phyloP scores from a whole-genome alignment of 1,284 basidiomycete genomes.

The Vanrija sp. region DNA sequence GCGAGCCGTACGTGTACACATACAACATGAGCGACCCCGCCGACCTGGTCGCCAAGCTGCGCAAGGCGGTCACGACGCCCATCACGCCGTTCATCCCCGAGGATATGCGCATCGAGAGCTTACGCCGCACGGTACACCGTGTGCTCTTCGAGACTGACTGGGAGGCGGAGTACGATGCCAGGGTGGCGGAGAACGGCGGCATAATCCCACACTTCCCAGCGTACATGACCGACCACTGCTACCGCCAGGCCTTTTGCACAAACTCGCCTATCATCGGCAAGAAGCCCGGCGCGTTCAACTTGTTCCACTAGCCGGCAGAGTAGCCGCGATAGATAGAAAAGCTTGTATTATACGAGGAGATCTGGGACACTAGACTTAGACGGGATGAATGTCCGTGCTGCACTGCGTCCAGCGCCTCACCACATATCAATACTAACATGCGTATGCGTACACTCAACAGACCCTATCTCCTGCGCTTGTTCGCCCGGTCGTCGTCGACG shows the following conservation, averaged over 20 bases:
- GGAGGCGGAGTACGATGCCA: constrained; percentile 21
- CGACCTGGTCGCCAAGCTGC: constrained; percentile 20
- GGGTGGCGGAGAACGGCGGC: constrained; percentile 17
- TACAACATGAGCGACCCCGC: constrained; percentile 31
- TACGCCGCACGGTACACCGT: constrained; percentile 10
- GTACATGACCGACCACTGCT: not conserved
- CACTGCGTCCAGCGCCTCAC: no score
- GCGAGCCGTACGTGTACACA: constrained; percentile 42
- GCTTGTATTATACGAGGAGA: no score
- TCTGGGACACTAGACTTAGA: no score
- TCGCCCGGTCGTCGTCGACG: constrained; percentile 8
- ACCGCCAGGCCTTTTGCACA: not conserved
- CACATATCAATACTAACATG: no score
- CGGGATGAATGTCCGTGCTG: not conserved
- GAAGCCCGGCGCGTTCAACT: not conserved
- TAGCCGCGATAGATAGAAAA: no score
- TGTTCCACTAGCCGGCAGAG: not conserved
- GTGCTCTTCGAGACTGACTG: constrained; percentile 29
- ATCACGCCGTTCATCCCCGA: constrained; percentile 31
- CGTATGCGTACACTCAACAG: no score
- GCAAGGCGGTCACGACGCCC: constrained; percentile 25
- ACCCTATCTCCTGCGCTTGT: constrained; percentile 9
- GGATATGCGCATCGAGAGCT: constrained; percentile 25
- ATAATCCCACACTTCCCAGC: constrained; percentile 12
- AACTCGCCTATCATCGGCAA: not conserved